Conservation (phyloP, 192 early-diverging fungal species). For the Coemansia reversa region DNA sequence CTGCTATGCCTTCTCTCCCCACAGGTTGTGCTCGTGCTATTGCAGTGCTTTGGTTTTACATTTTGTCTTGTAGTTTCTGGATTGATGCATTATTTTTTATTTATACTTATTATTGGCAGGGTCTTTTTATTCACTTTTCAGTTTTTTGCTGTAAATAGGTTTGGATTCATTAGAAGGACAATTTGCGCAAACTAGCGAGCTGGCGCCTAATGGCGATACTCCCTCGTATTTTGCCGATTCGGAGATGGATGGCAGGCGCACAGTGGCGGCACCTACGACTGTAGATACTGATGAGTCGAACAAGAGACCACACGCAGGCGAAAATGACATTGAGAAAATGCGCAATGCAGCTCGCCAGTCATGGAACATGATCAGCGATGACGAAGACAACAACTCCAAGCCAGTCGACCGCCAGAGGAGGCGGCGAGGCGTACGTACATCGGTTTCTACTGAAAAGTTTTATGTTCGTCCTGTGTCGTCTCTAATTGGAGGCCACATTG, state of each 20-base stretch:
- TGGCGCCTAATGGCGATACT: slow-evolving; percentile 16
- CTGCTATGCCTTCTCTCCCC: neutral
- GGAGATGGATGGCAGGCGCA: slow-evolving; percentile 38
- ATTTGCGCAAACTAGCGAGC: slow-evolving; percentile 9
- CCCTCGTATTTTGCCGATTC: slow-evolving; percentile 42
- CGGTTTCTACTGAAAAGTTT: slow-evolving; percentile 32
- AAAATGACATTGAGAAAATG: neutral
- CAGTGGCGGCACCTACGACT: slow-evolving; percentile 2
- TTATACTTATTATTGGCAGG: neutral
- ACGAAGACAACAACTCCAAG: neutral
- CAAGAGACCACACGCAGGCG: neutral
- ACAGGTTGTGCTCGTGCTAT: neutral
- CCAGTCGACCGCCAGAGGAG: slow-evolving; percentile 31
- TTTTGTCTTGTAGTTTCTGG: neutral
- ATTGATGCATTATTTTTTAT: neutral
- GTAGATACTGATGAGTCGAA: neutral
- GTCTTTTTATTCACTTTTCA: slow-evolving; percentile 1
- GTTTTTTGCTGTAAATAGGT: slow-evolving; percentile 13
- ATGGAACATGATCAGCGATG: slow-evolving; percentile 42
- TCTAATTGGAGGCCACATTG: neutral
- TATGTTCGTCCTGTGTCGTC: slow-evolving; percentile 31
- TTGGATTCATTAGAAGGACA: slow-evolving; percentile 19
- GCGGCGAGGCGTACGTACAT: slow-evolving; percentile 35
- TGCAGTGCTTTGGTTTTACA: neutral
- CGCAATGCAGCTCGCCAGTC: slow-evolving; percentile 24